Percentiles rank a stretch among this genome's conserved stretches.
These are phyloP conservation scores for Schizosaccharomyces octosporus DNA, from an alignment of 805 yeast species.

Conservation along the genomic window DNA sequence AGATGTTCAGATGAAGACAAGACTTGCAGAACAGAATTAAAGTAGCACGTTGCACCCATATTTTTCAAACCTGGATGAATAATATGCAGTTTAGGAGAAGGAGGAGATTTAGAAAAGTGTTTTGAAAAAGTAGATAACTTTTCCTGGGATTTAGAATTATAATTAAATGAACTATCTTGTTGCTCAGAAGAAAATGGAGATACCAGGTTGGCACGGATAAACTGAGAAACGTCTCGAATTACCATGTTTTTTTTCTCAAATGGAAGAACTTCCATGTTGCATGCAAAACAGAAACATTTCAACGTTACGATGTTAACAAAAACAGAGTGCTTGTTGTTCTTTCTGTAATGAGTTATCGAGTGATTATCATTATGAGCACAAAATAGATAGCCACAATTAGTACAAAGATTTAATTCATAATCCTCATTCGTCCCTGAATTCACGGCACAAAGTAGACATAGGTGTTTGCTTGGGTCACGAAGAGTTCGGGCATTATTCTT, in stretches of 20 bases:
- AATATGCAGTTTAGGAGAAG: neutral
- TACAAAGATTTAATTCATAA: neutral
- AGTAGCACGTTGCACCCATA: conserved; percentile 77
- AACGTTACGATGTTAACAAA: neutral
- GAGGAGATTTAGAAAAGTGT: neutral
- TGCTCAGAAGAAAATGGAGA: neutral
- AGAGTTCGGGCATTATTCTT: neutral
- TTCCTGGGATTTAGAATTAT: neutral
- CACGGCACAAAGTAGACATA: neutral
- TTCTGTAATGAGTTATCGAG: neutral
- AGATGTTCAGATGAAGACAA: conserved; percentile 16
- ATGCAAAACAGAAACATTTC: neutral
- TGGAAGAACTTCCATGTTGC: neutral
- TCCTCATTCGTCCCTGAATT: neutral
- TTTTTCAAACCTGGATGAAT: conserved; percentile 41
- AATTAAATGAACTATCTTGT: neutral
- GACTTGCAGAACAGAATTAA: conserved; percentile 80
- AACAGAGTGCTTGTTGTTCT: neutral
- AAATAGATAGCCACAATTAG: neutral
- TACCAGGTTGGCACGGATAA: neutral
- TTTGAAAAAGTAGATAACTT: neutral
- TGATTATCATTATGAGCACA: neutral
- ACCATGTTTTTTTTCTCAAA: neutral
- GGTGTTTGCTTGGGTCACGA: neutral
- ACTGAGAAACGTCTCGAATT: neutral